A percentile compares a stretch with the other conserved stretches of the same genome.
These are phyloP conservation scores for Aureobasidium pullulans DNA, from an alignment of 2,329 filamentous ascomycete species.

Conservation along the genomic window DNA sequence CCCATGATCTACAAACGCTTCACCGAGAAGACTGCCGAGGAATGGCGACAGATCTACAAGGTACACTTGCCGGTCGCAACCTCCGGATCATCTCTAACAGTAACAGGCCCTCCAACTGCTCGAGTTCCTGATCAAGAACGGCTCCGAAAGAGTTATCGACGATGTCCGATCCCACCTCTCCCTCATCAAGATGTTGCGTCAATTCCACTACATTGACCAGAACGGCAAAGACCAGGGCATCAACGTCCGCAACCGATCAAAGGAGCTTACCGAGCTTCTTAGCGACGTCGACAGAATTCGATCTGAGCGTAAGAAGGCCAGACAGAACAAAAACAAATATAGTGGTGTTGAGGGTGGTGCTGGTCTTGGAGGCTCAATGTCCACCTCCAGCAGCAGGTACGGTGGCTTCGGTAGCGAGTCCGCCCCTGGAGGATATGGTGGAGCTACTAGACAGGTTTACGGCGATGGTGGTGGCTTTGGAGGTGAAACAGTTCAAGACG, in stretches of 20 bases:
- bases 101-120: conserved; percentile 72
- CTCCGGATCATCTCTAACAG: conserved; percentile 18
- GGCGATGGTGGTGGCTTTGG: conserved; percentile 95
- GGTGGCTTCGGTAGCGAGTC: conserved; percentile 86
- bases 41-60: conserved; percentile 99
- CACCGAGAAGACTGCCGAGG: conserved; percentile 94
- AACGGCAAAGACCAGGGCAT: conserved; percentile 98
- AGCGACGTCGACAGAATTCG: conserved; percentile 83
- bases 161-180: conserved; percentile 93
- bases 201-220: conserved; percentile 92
- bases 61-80: conserved; percentile 34
- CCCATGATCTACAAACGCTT: conserved; percentile 99
- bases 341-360: conserved; percentile 83
- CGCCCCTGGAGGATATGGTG: conserved; percentile 26
- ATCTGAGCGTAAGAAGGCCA: conserved; percentile 74
- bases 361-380: conserved; percentile 49
- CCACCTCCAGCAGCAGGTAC: conserved; percentile 56
- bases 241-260: conserved; percentile 93
- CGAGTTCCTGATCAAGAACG: conserved; percentile 96
- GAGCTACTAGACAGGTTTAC: conserved; percentile 63
- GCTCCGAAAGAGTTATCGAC: conserved; percentile 93
- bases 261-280: conserved; percentile 90
- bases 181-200: conserved; percentile 93
- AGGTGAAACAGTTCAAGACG: conserved; percentile 55
- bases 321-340: conserved; percentile 87